Conservation (phyloP, 169 alveolate genomes). For the Plasmodium coatneyi region DNA sequence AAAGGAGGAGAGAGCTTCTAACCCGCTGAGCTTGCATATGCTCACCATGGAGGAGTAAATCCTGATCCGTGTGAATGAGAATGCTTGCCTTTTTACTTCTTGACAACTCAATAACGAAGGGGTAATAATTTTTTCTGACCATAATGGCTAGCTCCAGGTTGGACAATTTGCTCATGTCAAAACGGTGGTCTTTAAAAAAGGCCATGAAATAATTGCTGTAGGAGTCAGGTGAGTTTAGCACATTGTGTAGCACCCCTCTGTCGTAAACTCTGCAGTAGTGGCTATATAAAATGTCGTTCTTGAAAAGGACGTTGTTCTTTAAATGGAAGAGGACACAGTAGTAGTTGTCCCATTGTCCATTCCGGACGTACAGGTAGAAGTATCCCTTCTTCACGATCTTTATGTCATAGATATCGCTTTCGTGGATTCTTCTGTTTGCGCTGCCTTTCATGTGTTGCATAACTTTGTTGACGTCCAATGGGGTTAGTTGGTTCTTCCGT, state of each 20-base stretch:
- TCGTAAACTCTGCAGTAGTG: slow-evolving; percentile 56
- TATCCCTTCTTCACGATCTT: slow-evolving; percentile 38
- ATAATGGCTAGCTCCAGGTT: slow-evolving; percentile 13
- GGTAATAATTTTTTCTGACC: slow-evolving; percentile 28
- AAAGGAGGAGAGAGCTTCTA: background rate
- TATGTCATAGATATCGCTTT: slow-evolving; percentile 42
- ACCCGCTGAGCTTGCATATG: background rate
- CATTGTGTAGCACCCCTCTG: background rate
- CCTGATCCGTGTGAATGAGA: background rate
- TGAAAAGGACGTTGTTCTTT: background rate
- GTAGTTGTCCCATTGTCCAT: slow-evolving; percentile 12
- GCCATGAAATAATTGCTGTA: slow-evolving; percentile 29
- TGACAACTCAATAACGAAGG: slow-evolving; percentile 26
- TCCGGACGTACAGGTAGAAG: background rate
- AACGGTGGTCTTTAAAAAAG: slow-evolving; percentile 17
- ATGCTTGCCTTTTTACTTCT: background rate
- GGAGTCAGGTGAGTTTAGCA: background rate
- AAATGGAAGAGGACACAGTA: slow-evolving; percentile 29
- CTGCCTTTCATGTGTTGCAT: slow-evolving; percentile 2
- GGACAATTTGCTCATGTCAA: background rate
- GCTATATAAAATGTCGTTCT: slow-evolving; percentile 8
- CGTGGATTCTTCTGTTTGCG: slow-evolving; percentile 22
- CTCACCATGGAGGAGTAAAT: background rate
- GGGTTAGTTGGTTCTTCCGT: background rate
- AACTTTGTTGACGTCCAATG: background rate